Base-by-base conservation (phyloP, 2,329 filamentous ascomycete genomes). In the Pyricularia sp. region DNA sequence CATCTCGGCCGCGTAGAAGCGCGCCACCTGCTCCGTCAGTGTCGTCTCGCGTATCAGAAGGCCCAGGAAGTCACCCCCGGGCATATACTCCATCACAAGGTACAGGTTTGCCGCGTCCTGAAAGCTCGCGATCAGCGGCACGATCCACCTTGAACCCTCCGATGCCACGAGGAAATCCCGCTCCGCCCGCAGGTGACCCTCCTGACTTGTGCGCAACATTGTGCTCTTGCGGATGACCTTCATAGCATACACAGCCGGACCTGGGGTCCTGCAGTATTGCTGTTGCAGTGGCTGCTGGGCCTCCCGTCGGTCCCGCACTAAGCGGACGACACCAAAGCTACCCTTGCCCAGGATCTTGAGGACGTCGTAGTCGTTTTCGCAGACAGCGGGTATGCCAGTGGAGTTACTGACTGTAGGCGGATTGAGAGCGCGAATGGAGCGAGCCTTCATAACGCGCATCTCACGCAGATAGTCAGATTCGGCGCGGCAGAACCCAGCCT, bases 11-110 rank as follows among this genome's bases (percentile, higher is more conserved):
- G 97, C 83, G 77, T 98, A 98, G 82, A 92, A 97, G 71, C 87
- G 90, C 4, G 94, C 89, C 63, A 92, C 87, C 0, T 85, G 82
- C 77, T 98, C 95, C 69, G 88, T 88, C 1, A 99, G 83, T 2
- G 92, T 87, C 71, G 95, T 93, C 75, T 96, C 92, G 20, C 94
- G 88, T 69, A 97, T 91, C 20, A 99, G 81, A 0, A 97, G 79
- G 1, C 92, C 92, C 0, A 99, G 84, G 73, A 99, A 98, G 77
- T 99, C 94, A 0, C 95, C 94, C 0, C 94, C 95, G 2, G 96
- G 90, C 93, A 97, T 97, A 76, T 97, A 99, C 70, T 98, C 94
- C 93, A 98, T 97, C 68, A 97, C 91, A 6, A 99, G 86, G 74
- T 98, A 98, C 6, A 99, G 83, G 73, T 92, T 92, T 61, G 86